Conservation (phyloP, 306 rosid genomes). For the Pyrus bretschneideri region DNA sequence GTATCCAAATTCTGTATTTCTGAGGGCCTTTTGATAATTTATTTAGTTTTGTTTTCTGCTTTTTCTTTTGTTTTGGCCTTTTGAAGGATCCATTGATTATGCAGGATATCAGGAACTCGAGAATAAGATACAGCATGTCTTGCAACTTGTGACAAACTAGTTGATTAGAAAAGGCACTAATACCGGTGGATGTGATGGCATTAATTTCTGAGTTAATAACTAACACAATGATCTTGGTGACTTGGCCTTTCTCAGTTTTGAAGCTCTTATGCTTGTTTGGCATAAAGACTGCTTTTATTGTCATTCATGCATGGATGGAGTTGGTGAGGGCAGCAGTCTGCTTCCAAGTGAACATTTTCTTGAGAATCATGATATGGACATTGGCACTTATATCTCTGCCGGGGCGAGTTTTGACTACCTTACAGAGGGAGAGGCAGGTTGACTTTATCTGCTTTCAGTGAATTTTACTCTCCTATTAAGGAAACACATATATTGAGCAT, state of each 20-base stretch:
- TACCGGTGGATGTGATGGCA: conserved; percentile 32
- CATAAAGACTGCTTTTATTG: conserved; percentile 32
- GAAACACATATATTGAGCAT: background rate
- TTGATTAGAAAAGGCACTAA: conserved; percentile 20
- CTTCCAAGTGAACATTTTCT: conserved; percentile 40
- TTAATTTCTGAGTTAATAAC: conserved; percentile 37
- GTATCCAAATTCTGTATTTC: background rate
- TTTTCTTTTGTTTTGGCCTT: background rate
- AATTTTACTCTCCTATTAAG: background rate
- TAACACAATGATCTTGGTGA: conserved; percentile 29
- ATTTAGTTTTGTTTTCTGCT: background rate
- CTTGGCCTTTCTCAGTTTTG: conserved; percentile 40
- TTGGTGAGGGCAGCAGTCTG: conserved; percentile 36
- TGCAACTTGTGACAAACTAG: conserved; percentile 24
- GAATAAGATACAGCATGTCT: background rate
- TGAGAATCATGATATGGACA: conserved; percentile 38
- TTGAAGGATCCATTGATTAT: conserved; percentile 18
- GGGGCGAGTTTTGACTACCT: conserved; percentile 41
- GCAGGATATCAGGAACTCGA: conserved; percentile 26
- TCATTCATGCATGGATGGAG: conserved; percentile 46
- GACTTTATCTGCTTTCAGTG: conserved; percentile 5
- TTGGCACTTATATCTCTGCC: conserved; percentile 57
- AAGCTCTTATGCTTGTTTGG: conserved; percentile 41
- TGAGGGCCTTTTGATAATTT: background rate
- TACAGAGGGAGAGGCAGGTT: conserved; percentile 65